Evolutionary conservation across 2,329 filamentous ascomycete species (phyloP).

Genomic region (Rugonectria rugulosa): DNA sequence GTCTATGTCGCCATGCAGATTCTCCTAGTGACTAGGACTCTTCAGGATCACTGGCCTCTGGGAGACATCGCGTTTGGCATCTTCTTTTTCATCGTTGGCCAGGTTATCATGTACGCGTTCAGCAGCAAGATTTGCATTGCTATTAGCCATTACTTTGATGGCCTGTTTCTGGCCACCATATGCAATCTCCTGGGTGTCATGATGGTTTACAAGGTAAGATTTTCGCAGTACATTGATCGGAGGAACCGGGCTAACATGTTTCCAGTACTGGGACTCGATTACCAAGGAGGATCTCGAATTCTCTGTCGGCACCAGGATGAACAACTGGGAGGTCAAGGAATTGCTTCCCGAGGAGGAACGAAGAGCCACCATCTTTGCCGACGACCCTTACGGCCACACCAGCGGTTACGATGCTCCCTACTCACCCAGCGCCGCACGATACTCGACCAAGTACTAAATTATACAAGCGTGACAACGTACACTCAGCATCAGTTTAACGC

Average conservation of each 20-base stretch:
- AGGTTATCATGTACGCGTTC: conserved; percentile 92
- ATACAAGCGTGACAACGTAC: neutral
- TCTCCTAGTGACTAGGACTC: conserved; percentile 84
- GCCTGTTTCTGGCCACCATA: conserved; percentile 90
- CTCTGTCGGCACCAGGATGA: conserved; percentile 91
- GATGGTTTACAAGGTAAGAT: conserved; percentile 95
- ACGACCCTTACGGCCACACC: conserved; percentile 69
- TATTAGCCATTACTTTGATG: conserved; percentile 91
- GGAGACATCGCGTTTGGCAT: conserved; percentile 90
- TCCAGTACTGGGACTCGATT: conserved; percentile 97
- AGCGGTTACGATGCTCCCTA: conserved; percentile 61
- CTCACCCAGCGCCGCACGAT: conserved; percentile 53
- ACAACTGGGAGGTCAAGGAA: conserved; percentile 99
- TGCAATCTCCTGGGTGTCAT: conserved; percentile 95
- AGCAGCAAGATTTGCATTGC: conserved; percentile 84
- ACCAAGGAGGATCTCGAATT: conserved; percentile 98
- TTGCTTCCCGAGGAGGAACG: conserved; percentile 82
- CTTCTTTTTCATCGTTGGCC: conserved; percentile 90
- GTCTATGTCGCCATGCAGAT: conserved; percentile 90
- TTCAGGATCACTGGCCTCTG: conserved; percentile 95
- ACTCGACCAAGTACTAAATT: conserved; percentile 56
- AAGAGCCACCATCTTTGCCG: conserved; percentile 74
- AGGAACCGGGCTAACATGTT: conserved; percentile 11
- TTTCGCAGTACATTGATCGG: neutral
- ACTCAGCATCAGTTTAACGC: conserved; percentile 17